phyloP scores from a whole-genome alignment of 768 basidiomycete species.

The Rossbeevera mucosa region DNA sequence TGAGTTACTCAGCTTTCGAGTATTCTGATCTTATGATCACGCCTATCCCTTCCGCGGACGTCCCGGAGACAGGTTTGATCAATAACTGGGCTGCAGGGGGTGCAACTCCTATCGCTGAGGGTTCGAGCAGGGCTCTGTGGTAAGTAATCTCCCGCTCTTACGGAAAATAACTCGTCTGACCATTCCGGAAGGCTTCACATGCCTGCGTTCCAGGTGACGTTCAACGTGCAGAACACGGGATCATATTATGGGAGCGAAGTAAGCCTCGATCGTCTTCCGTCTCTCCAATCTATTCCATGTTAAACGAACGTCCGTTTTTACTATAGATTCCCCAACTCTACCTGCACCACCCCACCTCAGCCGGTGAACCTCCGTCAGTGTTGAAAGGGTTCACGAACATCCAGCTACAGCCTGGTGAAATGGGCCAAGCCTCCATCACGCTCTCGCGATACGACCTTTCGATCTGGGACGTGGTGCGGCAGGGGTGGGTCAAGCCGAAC shows the following conservation, averaged over 20 bases:
- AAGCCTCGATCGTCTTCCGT: slow-evolving; percentile 13
- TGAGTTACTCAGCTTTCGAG: slow-evolving; percentile 79
- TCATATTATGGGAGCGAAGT: slow-evolving; percentile 60
- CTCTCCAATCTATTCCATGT: neutral
- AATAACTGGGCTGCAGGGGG: slow-evolving; percentile 57
- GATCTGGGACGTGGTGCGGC: slow-evolving; percentile 69
- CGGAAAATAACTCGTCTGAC: neutral
- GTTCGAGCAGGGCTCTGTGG: slow-evolving; percentile 62
- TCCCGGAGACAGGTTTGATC: slow-evolving; percentile 30
- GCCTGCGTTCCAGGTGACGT: slow-evolving; percentile 58
- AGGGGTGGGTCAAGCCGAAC: slow-evolving; percentile 69
- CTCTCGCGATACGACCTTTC: slow-evolving; percentile 68
- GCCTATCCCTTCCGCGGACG: slow-evolving; percentile 36
- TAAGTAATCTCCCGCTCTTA: slow-evolving; percentile 31
- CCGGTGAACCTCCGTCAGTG: slow-evolving; percentile 67
- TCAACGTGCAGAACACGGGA: slow-evolving; percentile 65
- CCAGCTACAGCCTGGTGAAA: slow-evolving; percentile 45
- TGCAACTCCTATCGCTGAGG: slow-evolving; percentile 49
- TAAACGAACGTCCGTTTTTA: neutral
- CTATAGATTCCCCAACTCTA: slow-evolving; percentile 70
- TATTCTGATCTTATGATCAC: slow-evolving; percentile 57
- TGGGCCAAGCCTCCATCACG: slow-evolving; percentile 44
- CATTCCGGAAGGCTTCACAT: slow-evolving; percentile 50
- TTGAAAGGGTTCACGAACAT: slow-evolving; percentile 68
- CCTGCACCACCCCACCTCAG: slow-evolving; percentile 56